Percentiles rank a stretch among this genome's conserved stretches.
Conservation (phyloP, 208 protist genomes). For the Wallacemonas sp. region DNA sequence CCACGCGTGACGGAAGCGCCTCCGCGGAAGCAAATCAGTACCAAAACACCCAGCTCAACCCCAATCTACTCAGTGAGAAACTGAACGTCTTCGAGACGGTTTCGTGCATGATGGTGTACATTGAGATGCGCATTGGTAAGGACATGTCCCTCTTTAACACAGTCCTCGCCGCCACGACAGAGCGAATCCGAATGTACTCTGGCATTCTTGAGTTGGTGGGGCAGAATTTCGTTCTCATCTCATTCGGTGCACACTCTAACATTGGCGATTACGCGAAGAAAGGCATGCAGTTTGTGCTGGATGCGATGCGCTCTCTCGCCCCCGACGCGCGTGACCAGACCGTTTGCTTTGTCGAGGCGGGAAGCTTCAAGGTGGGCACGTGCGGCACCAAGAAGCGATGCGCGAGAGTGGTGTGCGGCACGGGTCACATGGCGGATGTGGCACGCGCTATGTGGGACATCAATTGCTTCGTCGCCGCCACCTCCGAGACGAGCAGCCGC, state of each 20-base stretch:
- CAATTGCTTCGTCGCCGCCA: conserved; percentile 59
- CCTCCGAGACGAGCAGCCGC: conserved; percentile 41
- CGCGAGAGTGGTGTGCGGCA: conserved; percentile 41
- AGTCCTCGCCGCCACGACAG: conserved; percentile 16
- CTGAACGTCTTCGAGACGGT: conserved; percentile 51
- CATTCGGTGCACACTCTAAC: conserved; percentile 64
- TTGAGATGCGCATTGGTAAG: conserved; percentile 43
- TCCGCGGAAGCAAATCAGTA: conserved; percentile 1
- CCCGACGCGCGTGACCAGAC: conserved; percentile 33
- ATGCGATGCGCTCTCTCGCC: conserved; percentile 37
- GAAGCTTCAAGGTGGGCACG: conserved; percentile 71
- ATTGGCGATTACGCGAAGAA: conserved; percentile 59
- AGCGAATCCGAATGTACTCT: conserved; percentile 31
- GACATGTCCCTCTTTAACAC: conserved; percentile 32
- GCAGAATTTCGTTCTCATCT: conserved; percentile 53
- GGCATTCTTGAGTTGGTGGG: conserved; percentile 61
- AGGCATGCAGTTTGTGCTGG: conserved; percentile 60
- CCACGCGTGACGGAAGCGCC: background rate
- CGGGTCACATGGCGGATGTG: conserved; percentile 39
- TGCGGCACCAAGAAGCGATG: conserved; percentile 47
- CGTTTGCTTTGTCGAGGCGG: conserved; percentile 57
- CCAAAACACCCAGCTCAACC: conserved; percentile 54
- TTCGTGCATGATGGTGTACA: conserved; percentile 52
- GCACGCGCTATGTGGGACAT: conserved; percentile 53
- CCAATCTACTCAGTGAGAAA: conserved; percentile 65